Percentiles rank a stretch among this genome's conserved stretches.
phyloP scores from a whole-genome alignment of 2,329 filamentous ascomycete species.

The Rhynchosporium graminicola region DNA sequence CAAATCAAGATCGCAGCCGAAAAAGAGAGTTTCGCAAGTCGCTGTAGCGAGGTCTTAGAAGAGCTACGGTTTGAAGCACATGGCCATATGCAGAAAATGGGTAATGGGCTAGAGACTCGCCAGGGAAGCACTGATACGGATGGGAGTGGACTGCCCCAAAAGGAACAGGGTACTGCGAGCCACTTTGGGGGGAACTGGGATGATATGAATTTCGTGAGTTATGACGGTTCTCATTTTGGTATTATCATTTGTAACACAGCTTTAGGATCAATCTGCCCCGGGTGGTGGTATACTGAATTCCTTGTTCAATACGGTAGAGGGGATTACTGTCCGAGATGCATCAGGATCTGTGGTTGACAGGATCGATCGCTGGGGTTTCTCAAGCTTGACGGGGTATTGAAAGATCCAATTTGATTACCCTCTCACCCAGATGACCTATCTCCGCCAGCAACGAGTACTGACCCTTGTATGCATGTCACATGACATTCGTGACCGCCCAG shows the following conservation, averaged over 20 bases:
- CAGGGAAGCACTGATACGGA: slow-evolving; percentile 1
- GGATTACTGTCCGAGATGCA: slow-evolving; percentile 9
- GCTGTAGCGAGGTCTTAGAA: slow-evolving; percentile 19
- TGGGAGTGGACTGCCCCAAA: slow-evolving; percentile 5
- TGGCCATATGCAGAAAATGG: slow-evolving; percentile 10
- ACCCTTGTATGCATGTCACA: too few species aligned
- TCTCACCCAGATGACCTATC: too few species aligned
- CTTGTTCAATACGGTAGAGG: slow-evolving; percentile 17
- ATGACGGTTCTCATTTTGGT: background rate
- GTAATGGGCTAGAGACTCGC: background rate
- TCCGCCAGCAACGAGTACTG: too few species aligned
- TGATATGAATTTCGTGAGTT: slow-evolving; percentile 23
- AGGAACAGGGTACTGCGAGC: slow-evolving; percentile 4
- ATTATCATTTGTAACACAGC: background rate
- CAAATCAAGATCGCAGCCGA: slow-evolving; percentile 44
- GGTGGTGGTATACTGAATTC: slow-evolving; percentile 19
- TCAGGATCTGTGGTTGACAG: slow-evolving; percentile 20
- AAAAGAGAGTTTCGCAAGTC: slow-evolving; percentile 38
- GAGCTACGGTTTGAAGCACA: slow-evolving; percentile 21
- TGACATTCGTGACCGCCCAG: too few species aligned
- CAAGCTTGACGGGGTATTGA: slow-evolving; percentile 23
- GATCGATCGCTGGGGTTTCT: slow-evolving; percentile 25
- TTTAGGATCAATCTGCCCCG: slow-evolving; percentile 18
- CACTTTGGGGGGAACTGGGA: slow-evolving; percentile 20
- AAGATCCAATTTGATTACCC: background rate